Percentiles rank a stretch among this genome's conserved stretches.
Evolutionary conservation across 768 basidiomycete species (phyloP).

Genomic region (Guyanaporus albipodus): DNA sequence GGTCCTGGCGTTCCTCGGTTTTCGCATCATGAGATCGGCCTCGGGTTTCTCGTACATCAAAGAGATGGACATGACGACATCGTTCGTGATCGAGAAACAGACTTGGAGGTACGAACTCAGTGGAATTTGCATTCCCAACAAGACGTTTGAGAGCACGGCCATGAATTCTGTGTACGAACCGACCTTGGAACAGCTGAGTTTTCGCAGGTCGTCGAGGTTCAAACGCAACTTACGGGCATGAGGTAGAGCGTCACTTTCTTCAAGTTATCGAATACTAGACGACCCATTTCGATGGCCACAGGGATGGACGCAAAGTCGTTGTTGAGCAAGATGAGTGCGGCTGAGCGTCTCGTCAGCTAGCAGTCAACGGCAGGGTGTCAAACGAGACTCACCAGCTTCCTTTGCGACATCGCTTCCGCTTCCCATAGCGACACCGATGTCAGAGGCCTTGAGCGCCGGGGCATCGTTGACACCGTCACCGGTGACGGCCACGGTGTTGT

Average conservation of each 20-base stretch:
- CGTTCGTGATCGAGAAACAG: constrained; percentile 52
- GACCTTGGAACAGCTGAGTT: constrained; percentile 27
- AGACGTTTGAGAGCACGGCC: constrained; percentile 51
- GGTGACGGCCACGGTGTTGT: constrained; percentile 48
- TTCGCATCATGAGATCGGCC: constrained; percentile 44
- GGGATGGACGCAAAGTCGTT: constrained; percentile 58
- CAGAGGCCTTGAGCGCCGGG: constrained; percentile 47
- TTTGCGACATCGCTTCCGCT: constrained; percentile 50
- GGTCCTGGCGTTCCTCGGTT: constrained; percentile 46
- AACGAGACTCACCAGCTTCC: constrained; percentile 43
- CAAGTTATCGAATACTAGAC: constrained; percentile 56
- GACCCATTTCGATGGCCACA: constrained; percentile 55
- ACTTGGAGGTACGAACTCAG: constrained; percentile 54
- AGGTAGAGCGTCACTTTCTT: constrained; percentile 49
- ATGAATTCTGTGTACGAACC: constrained; percentile 59
- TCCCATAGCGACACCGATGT: constrained; percentile 55
- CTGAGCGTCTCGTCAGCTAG: constrained; percentile 16
- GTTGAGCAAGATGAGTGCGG: constrained; percentile 50
- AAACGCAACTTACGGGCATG: constrained; percentile 34
- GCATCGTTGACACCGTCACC: constrained; percentile 59
- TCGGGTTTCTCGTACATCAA: constrained; percentile 53
- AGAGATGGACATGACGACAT: constrained; percentile 48
- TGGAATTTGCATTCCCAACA: constrained; percentile 56
- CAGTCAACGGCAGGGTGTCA: too few relatives aligned
- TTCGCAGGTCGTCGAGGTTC: neutral